phyloP scores from a whole-genome alignment of 192 early-diverging fungal species.

The Umbelopsis sp. region DNA sequence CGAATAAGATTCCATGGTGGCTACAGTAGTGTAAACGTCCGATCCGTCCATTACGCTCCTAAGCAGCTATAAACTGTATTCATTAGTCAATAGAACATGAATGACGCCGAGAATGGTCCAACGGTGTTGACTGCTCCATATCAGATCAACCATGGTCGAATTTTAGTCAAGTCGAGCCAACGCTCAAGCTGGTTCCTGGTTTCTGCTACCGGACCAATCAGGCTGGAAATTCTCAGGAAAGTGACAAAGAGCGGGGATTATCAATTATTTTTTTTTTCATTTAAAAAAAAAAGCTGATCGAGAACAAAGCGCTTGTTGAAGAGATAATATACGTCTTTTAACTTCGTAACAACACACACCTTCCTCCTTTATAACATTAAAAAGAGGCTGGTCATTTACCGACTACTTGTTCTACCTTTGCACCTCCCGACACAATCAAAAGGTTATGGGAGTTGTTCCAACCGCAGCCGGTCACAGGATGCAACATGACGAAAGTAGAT shows the following conservation, averaged over 20 bases:
- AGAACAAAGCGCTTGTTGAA: too few relatives aligned
- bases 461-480: constrained; percentile 8
- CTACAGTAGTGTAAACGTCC: neutral
- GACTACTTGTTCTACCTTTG: neutral
- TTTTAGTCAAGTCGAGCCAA: too few relatives aligned
- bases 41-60: neutral
- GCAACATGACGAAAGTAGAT: constrained; percentile 5
- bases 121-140: too few relatives aligned
- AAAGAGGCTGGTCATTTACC: neutral
- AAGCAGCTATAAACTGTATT: neutral
- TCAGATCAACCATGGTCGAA: too few relatives aligned
- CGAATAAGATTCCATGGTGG: neutral
- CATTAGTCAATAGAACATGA: neutral
- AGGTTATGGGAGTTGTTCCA: constrained; percentile 13
- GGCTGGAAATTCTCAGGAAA: neutral
- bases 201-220: neutral
- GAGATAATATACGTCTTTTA: too few relatives aligned
- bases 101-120: too few relatives aligned
- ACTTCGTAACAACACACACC: neutral
- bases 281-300: too few relatives aligned
- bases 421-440: neutral
- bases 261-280: neutral
- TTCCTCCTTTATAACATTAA: neutral
- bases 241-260: constrained; percentile 12
- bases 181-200: too few relatives aligned